Percentiles rank a stretch among this genome's conserved stretches.
Conservation (phyloP, 2,329 filamentous ascomycete genomes). For the Berkeleyomyces basicola region DNA sequence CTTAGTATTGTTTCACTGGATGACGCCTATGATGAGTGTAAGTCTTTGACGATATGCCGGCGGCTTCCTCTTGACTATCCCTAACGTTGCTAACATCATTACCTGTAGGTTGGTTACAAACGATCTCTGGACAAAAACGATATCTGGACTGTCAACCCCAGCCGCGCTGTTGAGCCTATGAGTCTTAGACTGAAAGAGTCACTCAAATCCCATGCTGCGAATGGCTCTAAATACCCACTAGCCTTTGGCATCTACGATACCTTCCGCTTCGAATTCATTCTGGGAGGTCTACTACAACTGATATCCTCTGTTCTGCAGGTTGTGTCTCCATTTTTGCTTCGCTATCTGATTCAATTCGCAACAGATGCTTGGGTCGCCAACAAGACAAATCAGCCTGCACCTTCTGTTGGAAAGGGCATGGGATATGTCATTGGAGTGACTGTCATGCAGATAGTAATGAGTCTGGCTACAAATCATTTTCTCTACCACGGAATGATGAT, state of each 20-base stretch:
- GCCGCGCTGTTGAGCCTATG: slow-evolving; percentile 54
- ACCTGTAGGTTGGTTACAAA: slow-evolving; percentile 57
- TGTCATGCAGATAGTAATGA: slow-evolving; percentile 69
- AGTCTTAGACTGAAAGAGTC: slow-evolving; percentile 47
- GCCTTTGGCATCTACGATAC: slow-evolving; percentile 73
- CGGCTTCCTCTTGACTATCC: background rate
- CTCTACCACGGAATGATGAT: slow-evolving; percentile 86
- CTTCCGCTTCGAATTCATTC: slow-evolving; percentile 67
- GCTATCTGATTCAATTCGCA: slow-evolving; percentile 76
- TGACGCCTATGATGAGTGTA: slow-evolving; percentile 69
- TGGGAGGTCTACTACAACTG: slow-evolving; percentile 66
- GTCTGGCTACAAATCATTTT: slow-evolving; percentile 72
- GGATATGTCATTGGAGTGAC: slow-evolving; percentile 75
- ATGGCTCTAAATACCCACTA: slow-evolving; percentile 57
- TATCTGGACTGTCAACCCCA: slow-evolving; percentile 76
- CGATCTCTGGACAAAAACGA: slow-evolving; percentile 69
- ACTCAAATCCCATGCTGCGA: slow-evolving; percentile 50
- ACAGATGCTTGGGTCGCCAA: slow-evolving; percentile 58
- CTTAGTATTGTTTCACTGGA: slow-evolving; percentile 72
- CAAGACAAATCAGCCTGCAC: slow-evolving; percentile 32
- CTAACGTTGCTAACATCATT: slow-evolving; percentile 2
- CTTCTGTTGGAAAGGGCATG: slow-evolving; percentile 57
- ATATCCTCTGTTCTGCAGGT: slow-evolving; percentile 60
- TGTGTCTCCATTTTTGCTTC: slow-evolving; percentile 67
- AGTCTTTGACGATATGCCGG: slow-evolving; percentile 19